phyloP scores from a whole-genome alignment of 345 rosid species.

The Adansonia digitata region DNA sequence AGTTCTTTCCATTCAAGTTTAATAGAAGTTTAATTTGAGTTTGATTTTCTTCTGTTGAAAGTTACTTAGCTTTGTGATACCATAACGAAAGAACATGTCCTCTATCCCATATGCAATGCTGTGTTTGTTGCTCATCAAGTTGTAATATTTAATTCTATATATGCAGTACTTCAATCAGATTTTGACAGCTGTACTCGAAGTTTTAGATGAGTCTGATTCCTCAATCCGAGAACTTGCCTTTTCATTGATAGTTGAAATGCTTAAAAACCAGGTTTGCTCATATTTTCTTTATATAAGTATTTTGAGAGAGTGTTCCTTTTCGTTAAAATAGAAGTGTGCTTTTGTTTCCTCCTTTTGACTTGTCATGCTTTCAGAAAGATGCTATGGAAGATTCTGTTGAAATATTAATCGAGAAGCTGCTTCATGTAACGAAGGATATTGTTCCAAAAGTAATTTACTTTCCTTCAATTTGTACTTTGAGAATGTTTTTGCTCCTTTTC shows the following conservation, averaged over 20 bases:
- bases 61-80: background rate
- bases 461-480: constrained; percentile 3
- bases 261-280: constrained; percentile 68
- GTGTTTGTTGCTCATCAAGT: background rate
- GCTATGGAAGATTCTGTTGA: constrained; percentile 91
- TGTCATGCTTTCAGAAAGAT: constrained; percentile 57
- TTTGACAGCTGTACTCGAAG: constrained; percentile 92
- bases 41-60: background rate
- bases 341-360: background rate
- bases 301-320: constrained; percentile 2
- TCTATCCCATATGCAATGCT: background rate
- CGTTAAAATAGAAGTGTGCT: background rate
- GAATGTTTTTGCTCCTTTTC: background rate
- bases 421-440: constrained; percentile 73
- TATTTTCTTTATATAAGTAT: background rate
- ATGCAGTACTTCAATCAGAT: constrained; percentile 96
- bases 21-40: background rate
- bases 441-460: constrained; percentile 56
- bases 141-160: constrained; percentile 12
- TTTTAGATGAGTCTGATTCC: constrained; percentile 69
- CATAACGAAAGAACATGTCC: background rate
- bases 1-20: background rate
- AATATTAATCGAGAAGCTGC: constrained; percentile 89
- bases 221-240: constrained; percentile 72
- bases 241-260: constrained; percentile 75